Conservation (phyloP, 805 yeast species). For the Saturnispora galanensis region DNA sequence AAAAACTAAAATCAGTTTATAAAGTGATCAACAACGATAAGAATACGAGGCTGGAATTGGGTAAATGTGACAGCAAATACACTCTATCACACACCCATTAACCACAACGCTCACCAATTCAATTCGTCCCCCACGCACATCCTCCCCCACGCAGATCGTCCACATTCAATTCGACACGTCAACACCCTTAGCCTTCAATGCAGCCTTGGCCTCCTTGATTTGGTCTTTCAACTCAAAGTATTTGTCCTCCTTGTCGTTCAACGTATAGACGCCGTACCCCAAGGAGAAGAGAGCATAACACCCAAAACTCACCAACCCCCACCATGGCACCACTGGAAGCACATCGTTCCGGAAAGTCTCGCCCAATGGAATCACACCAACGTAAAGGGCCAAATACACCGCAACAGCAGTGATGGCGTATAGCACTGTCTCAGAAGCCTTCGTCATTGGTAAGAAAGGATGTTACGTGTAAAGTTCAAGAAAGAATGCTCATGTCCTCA, state of each 20-base stretch:
- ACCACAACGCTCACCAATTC: no score
- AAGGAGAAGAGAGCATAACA: constrained; percentile 57
- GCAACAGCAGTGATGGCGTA: constrained; percentile 38
- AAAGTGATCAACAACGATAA: no score
- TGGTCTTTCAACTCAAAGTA: constrained; percentile 49
- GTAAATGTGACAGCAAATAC: no score
- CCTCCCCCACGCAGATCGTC: no score
- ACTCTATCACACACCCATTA: no score
- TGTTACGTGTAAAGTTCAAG: constrained; percentile 1
- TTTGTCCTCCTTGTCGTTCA: constrained; percentile 62
- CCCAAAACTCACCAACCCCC: constrained; percentile 62
- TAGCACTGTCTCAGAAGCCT: constrained; percentile 51
- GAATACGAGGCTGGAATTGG: no score
- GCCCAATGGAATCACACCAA: constrained; percentile 47
- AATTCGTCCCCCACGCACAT: no score
- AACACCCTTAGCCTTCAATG: constrained; percentile 46
- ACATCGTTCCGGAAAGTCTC: constrained; percentile 39
- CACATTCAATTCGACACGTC: constrained; percentile 29
- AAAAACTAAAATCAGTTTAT: no score
- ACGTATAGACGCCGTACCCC: constrained; percentile 59
- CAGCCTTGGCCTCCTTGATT: constrained; percentile 55
- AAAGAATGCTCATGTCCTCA: constrained; percentile 4
- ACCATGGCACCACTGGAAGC: constrained; percentile 59
- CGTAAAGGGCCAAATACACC: constrained; percentile 41
- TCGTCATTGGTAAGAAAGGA: constrained; percentile 38